Evolutionary conservation across 768 basidiomycete genomes (phyloP), one percentile per base, ranked within the genome.

Genomic region (Tulasnella calospora): DNA sequence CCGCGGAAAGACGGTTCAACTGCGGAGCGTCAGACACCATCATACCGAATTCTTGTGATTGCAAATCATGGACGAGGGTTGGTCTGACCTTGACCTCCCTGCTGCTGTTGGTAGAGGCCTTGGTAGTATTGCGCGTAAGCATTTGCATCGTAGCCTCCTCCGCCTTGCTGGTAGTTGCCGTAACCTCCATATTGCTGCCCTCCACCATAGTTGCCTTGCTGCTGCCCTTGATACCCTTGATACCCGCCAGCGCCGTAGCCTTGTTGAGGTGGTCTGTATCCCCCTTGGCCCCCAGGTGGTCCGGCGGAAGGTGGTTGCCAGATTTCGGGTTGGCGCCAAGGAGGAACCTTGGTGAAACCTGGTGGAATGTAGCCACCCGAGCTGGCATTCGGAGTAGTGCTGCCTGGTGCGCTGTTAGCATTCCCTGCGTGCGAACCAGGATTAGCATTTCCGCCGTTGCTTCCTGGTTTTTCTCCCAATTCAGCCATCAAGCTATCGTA

Each of bases 401-500:
- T 89, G 38, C 90, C 92, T 40, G 88, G 87, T 82, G 85, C 85
- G 80, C 83, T 8, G 75, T 85, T 86, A 72, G 87, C 80, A 41
- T 80, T 86, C 85, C 85, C 61, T 86, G 84, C 79, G 23, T 36
- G 19, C 21, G 27, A 35, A 23, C 70, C 79, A 33, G 79, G 78
- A 73, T 74, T 76, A 82, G 91, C 92, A 74, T 86, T 87, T 47
- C 86, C 86, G 73, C 87, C 84, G 40, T 86, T 85, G 71, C 90
- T 88, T 79, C 86, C 88, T 71, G 86, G 89, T 44, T 89, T 89
- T 86, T 99, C 98, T 75, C 98, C 98, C 47, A 99, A 89, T 86
- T 99, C 98, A 73, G 94, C 96, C 97, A 99, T 97, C 80, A 99
- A 86, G 82, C 90, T 95, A 55, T 95, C 95, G 82, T 98, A 99